Evolutionary conservation across 2,329 filamentous ascomycete species (phyloP).

Genomic region (Exophiala aquamarina): DNA sequence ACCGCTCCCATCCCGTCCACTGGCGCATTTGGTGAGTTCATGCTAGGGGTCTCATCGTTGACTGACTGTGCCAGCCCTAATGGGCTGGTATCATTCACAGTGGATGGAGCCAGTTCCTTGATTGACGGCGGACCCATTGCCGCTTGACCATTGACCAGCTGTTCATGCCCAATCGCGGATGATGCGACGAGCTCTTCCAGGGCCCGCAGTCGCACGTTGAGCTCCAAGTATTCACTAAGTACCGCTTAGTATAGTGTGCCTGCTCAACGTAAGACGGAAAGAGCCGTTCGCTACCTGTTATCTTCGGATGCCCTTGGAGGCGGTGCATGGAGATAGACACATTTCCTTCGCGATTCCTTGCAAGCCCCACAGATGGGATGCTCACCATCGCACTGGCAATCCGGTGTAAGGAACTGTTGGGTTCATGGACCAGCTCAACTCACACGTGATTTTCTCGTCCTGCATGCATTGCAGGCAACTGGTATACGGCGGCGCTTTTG

Average conservation of each 20-base stretch:
- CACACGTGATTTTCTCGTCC: background rate
- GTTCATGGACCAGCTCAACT: background rate
- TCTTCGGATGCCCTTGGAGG: background rate
- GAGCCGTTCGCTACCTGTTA: background rate
- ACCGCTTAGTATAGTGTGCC: background rate
- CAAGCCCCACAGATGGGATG: background rate
- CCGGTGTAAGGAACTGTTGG: background rate
- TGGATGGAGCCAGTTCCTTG: background rate
- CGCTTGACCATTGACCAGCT: background rate
- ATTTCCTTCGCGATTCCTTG: background rate
- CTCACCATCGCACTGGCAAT: background rate
- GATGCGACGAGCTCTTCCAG: background rate
- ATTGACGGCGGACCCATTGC: background rate
- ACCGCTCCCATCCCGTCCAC: background rate
- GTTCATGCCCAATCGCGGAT: too few relatives aligned
- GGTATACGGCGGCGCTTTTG: background rate
- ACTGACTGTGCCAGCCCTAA: background rate
- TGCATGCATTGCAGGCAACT: background rate
- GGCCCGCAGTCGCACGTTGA: background rate
- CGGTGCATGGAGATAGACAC: background rate
- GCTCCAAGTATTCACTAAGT: background rate
- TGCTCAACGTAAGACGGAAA: background rate
- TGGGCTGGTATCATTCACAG: background rate
- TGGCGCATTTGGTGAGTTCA: background rate
- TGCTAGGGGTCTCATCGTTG: background rate